These are phyloP conservation scores for Neofusicoccum parvum DNA, from an alignment of 2,329 filamentous ascomycete species.

Conservation along the genomic window DNA sequence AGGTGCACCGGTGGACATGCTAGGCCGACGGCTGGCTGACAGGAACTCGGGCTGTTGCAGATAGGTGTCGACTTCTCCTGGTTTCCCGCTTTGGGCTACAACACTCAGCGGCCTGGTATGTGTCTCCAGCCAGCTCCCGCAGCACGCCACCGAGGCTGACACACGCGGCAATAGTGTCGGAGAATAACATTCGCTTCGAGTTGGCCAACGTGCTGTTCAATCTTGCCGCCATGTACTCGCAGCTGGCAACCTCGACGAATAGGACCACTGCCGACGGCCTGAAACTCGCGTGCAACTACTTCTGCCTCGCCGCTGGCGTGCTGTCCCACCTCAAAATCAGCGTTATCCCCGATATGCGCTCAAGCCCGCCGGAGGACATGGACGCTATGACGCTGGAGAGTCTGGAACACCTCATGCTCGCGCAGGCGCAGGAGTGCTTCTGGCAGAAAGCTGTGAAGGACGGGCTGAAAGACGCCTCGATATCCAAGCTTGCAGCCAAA, in stretches of 20 bases:
- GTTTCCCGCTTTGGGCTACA: constrained; percentile 93
- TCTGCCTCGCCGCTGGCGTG: constrained; percentile 83
- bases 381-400: constrained; percentile 84
- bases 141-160: not conserved
- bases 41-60: constrained; percentile 45
- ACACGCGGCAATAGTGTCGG: constrained; percentile 46
- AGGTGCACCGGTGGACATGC: constrained; percentile 32
- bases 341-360: constrained; percentile 79
- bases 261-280: constrained; percentile 78
- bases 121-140: not conserved
- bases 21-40: not conserved
- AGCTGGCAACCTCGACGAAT: constrained; percentile 81
- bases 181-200: constrained; percentile 76
- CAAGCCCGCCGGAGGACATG: constrained; percentile 92
- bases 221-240: constrained; percentile 88
- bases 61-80: constrained; percentile 94
- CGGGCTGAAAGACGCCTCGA: constrained; percentile 85
- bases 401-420: constrained; percentile 79
- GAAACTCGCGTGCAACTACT: constrained; percentile 86
- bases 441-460: constrained; percentile 98
- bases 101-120: constrained; percentile 68
- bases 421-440: constrained; percentile 95
- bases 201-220: constrained; percentile 93
- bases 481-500: constrained; percentile 86
- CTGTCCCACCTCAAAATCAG: constrained; percentile 74